phyloP scores from a whole-genome alignment of 1,284 basidiomycete genomes.

The Gastroboletus turbinatus region DNA sequence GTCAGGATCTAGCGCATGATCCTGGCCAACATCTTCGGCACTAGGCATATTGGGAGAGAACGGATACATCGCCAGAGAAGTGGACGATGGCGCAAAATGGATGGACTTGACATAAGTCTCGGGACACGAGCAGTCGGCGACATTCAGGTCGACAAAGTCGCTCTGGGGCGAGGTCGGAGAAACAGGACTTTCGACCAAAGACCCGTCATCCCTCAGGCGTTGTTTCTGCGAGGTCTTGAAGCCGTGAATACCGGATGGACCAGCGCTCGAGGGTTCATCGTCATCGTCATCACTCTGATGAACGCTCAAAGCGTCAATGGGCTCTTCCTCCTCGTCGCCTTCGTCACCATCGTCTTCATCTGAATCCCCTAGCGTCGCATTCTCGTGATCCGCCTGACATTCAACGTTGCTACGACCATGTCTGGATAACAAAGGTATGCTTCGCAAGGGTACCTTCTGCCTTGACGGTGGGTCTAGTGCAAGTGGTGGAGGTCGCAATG shows the following conservation, averaged over 20 bases:
- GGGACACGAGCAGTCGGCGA: slow-evolving; percentile 32
- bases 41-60: slow-evolving; percentile 18
- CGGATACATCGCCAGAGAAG: slow-evolving; percentile 10
- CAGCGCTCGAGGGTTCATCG: slow-evolving; percentile 19
- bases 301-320: slow-evolving; percentile 22
- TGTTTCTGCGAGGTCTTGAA: slow-evolving; percentile 19
- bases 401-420: slow-evolving; percentile 40
- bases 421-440: slow-evolving; percentile 51
- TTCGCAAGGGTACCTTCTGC: slow-evolving; percentile 37
- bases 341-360: slow-evolving; percentile 39
- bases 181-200: slow-evolving; percentile 1
- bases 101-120: slow-evolving; percentile 17
- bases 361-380: slow-evolving; percentile 37
- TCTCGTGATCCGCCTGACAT: slow-evolving; percentile 40
- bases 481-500: slow-evolving; percentile 23
- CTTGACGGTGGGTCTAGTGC: slow-evolving; percentile 20
- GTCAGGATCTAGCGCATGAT: slow-evolving; percentile 3
- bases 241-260: slow-evolving; percentile 20
- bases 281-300: slow-evolving; percentile 39
- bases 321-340: slow-evolving; percentile 34
- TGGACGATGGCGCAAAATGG: slow-evolving; percentile 10
- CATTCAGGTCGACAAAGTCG: slow-evolving; percentile 9
- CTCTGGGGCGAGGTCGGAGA: slow-evolving; percentile 3
- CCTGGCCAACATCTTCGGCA: background rate
- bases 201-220: slow-evolving; percentile 6